These are phyloP conservation scores for Candida ficus DNA, from an alignment of 805 yeast genomes.

Conservation along the genomic window DNA sequence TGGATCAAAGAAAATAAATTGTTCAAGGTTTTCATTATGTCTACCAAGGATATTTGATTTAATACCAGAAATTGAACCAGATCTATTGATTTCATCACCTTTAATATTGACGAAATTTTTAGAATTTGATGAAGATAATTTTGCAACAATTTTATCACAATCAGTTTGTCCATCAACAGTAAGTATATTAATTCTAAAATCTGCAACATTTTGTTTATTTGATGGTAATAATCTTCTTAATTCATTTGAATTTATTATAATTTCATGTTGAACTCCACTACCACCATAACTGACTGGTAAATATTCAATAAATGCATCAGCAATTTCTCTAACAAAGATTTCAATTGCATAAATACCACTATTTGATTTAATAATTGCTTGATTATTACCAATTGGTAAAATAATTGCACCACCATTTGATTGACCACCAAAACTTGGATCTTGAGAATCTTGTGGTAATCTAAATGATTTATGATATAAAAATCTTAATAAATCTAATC, in stretches of 20 bases:
- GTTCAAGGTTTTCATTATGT: constrained; percentile 20
- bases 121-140: constrained; percentile 10
- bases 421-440: constrained; percentile 32
- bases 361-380: constrained; percentile 42
- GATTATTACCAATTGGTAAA: constrained; percentile 40
- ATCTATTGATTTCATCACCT: constrained; percentile 21
- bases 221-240: constrained; percentile 32
- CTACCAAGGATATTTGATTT: constrained; percentile 34
- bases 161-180: constrained; percentile 58
- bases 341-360: constrained; percentile 77
- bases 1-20: constrained; percentile 32
- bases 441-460: constrained; percentile 57
- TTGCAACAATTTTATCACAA: constrained; percentile 43
- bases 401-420: constrained; percentile 36
- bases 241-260: constrained; percentile 44
- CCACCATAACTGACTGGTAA: constrained; percentile 55
- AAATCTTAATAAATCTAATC: constrained; percentile 72
- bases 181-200: constrained; percentile 47
- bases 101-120: constrained; percentile 23
- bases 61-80: constrained; percentile 33
- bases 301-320: constrained; percentile 54
- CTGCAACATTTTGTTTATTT: constrained; percentile 26
- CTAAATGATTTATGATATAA: constrained; percentile 77
- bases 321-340: constrained; percentile 40
- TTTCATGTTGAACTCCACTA: constrained; percentile 49